These are phyloP conservation scores for Mortierella antarctica DNA, from an alignment of 192 early-diverging fungal species.

Conservation along the genomic window DNA sequence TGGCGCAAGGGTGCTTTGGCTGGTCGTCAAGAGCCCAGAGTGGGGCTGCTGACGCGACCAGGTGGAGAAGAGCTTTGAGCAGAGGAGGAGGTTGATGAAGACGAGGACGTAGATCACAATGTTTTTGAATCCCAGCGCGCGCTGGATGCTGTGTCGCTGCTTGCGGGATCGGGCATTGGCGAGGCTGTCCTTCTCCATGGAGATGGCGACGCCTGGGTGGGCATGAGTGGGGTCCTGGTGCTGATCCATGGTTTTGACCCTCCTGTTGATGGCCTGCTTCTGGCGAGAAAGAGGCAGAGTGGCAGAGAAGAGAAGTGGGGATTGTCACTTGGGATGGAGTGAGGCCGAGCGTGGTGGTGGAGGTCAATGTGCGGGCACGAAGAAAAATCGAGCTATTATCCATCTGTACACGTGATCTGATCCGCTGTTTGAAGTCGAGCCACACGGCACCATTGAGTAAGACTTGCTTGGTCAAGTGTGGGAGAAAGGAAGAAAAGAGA, in stretches of 20 bases:
- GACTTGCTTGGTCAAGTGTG: too few species aligned
- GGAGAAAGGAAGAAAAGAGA: too few species aligned
- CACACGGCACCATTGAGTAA: too few species aligned
- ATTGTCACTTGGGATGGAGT: too few species aligned
- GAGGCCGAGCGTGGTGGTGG: too few species aligned
- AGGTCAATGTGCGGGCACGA: not conserved
- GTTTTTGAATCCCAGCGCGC: conserved; percentile 35
- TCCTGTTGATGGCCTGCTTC: not conserved
- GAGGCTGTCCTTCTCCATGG: conserved; percentile 30
- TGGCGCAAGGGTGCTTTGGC: not conserved
- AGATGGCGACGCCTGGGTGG: conserved; percentile 13
- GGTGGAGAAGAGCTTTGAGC: conserved; percentile 24
- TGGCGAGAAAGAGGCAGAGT: not conserved
- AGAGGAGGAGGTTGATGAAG: conserved; percentile 32
- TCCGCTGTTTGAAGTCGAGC: too few species aligned
- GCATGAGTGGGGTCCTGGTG: not conserved
- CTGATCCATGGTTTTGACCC: conserved; percentile 1
- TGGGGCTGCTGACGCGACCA: conserved; percentile 1
- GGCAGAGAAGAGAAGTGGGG: not conserved
- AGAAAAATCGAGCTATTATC: not conserved
- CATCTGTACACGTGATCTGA: not conserved
- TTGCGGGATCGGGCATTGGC: conserved; percentile 15
- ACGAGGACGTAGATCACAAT: conserved; percentile 37
- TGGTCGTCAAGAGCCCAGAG: not conserved
- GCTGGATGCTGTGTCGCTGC: conserved; percentile 8